Conservation (phyloP, 148 eudicot genomes). For the Silene conica region DNA sequence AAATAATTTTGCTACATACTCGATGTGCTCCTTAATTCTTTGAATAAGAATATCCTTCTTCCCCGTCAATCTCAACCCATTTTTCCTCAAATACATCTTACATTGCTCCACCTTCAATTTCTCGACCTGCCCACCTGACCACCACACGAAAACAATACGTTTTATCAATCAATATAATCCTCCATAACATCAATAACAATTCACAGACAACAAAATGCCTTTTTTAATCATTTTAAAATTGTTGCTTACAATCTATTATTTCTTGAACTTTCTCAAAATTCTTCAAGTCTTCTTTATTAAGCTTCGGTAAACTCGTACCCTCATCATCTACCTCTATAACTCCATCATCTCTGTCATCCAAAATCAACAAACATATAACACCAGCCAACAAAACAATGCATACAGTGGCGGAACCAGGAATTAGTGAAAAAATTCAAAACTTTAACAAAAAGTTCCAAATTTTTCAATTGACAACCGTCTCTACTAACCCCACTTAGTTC, state of each 20-base stretch:
- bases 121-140: conserved; percentile 55
- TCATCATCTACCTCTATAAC: conserved; percentile 10
- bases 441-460: no score
- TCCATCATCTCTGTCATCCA: not conserved
- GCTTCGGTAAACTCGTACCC: conserved; percentile 12
- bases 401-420: not conserved
- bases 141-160: conserved; percentile 2
- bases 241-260: conserved; percentile 42
- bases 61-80: conserved; percentile 70
- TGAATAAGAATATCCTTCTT: conserved; percentile 52
- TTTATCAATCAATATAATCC: no score
- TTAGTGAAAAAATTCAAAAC: no score
- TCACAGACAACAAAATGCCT: not conserved
- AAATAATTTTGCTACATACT: conserved; percentile 32
- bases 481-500: no score
- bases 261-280: conserved; percentile 43
- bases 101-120: conserved; percentile 79
- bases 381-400: not conserved
- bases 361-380: not conserved
- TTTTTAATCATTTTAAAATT: not conserved
- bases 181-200: not conserved
- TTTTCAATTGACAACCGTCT: no score
- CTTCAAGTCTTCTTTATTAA: conserved; percentile 38
- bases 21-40: conserved; percentile 66
- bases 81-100: conserved; percentile 70